Base-by-base conservation (phyloP, 108 stramenopile genomes). In the Chaetoceros muelleri region DNA sequence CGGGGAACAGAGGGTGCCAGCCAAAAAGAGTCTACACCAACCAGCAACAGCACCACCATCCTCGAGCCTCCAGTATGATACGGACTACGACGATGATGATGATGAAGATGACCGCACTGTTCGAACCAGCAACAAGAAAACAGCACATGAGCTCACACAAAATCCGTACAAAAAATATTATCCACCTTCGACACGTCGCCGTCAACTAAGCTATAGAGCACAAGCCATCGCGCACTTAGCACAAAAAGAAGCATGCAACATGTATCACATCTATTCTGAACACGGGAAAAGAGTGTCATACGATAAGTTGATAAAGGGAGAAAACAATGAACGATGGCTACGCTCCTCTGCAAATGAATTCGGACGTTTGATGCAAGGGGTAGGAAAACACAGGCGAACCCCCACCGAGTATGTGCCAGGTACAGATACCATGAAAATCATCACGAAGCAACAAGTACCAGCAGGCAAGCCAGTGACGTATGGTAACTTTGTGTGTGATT, bases 391-490 rank as follows among this genome's bases (percentile, higher is more conserved):
- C n/a, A n/a, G n/a, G n/a, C n/a, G n/a, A n/a, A n/a, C n/a, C n/a
- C n/a, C n/a, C n/a, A n/a, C n/a, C n/a, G n/a, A n/a, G n/a, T n/a
- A n/a, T n/a, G n/a, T n/a, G n/a, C n/a, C n/a, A n/a, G 52, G 57
- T 19, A 54, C 10, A 13, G 24, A 64, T 46, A 73, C 67, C 20
- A 57, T 63, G 23, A 2, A 30, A 1, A 63, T 73, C 67, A 69
- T 73, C 52, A 45, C 3, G 24, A 22, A 24, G n/a, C 22, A 57
- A 20, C 26, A 72, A 8, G 45, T 73, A 24, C 76, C 69, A 17
- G 2, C 3, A 30, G 40, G 65, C 52, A 47, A 58, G 21, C 28
- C 17, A 13, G 25, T 68, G 5, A 61, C 72, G 1, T 73, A 72
- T 53, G 57, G 21, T 18, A 46, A 51, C 44, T 34, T 75, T 22